Evolutionary conservation across 2,329 filamentous ascomycete species (phyloP), one percentile per base, ranked within the genome.

Genomic region (Alternaria metachromatica): DNA sequence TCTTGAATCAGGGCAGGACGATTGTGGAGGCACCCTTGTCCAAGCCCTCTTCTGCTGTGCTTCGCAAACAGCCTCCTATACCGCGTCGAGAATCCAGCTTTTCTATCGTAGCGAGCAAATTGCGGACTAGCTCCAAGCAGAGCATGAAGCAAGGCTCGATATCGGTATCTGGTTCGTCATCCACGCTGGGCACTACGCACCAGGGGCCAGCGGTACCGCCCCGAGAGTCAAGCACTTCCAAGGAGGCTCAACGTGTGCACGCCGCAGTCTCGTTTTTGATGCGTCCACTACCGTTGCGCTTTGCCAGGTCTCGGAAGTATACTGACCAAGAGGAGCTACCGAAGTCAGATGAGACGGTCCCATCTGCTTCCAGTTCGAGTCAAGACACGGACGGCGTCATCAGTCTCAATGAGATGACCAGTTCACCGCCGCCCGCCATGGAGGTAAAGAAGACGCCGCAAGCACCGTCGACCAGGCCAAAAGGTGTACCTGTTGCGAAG

Each of bases 211-310:
- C 49, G 1, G 70, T 78, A 15, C 76, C 77, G n/a, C 73, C 68
- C 10, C 67, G 77, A 57, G 74, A 76, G 20, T 78, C 77, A 8
- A 77, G 75, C 50, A 69, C 71, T 28, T 77, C 75, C 3, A 76
- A 73, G 45, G 76, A 79, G 66, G 76, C 76, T 44, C 75, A 76
- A 57, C 69, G 72, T 26, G 71, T 64, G 18, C 69, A 69, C 46
- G 69, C 68, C 21, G 72, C 76, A 30, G 69, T 71, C 3, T 71
- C 73, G 15, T 77, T 74, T 55, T 65, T 78, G 37, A 55, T 77
- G 49, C 68, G 68, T 53, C 65, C 63, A 21, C 67, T 69, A 30
- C 66, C 66, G 8, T 56, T 63, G 20, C 65, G 66, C n/a, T 68
- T 72, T 26, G 60, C 55, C n/a, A 75, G 64, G 63, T 53, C 57